These are phyloP conservation scores for Mycena albidolilacea DNA, from an alignment of 768 basidiomycete genomes.

Conservation along the genomic window DNA sequence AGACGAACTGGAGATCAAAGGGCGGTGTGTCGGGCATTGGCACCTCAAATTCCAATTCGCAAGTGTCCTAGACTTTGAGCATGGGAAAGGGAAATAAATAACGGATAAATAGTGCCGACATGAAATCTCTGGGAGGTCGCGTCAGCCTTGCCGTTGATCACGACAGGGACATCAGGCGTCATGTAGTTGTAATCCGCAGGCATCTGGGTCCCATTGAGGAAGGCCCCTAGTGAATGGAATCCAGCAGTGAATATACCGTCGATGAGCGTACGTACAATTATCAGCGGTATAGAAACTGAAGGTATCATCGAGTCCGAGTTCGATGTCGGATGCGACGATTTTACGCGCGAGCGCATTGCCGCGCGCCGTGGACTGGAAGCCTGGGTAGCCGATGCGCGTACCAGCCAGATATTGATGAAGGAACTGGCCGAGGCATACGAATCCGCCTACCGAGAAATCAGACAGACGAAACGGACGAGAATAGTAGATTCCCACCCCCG, in stretches of 20 bases:
- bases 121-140: conserved; percentile 66
- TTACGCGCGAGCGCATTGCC: conserved; percentile 73
- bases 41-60: conserved; percentile 55
- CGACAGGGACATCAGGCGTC: conserved; percentile 56
- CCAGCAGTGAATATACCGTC: not conserved
- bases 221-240: conserved; percentile 56
- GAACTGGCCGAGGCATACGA: conserved; percentile 74
- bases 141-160: conserved; percentile 60
- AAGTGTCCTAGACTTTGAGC: conserved; percentile 54
- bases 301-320: conserved; percentile 52
- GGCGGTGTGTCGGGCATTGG: conserved; percentile 62
- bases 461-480: not conserved
- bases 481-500: conserved; percentile 57
- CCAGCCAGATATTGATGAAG: conserved; percentile 72
- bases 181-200: conserved; percentile 60
- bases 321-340: conserved; percentile 68
- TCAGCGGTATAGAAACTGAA: conserved; percentile 63
- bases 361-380: conserved; percentile 69
- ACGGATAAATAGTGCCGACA: conserved; percentile 45
- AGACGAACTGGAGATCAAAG: conserved; percentile 55
- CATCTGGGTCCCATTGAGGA: conserved; percentile 61
- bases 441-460: conserved; percentile 60
- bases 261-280: conserved; percentile 59
- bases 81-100: conserved; percentile 2
- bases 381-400: conserved; percentile 63